Conservation (phyloP, 2,329 filamentous ascomycete genomes). For the Fusarium euwallaceae region DNA sequence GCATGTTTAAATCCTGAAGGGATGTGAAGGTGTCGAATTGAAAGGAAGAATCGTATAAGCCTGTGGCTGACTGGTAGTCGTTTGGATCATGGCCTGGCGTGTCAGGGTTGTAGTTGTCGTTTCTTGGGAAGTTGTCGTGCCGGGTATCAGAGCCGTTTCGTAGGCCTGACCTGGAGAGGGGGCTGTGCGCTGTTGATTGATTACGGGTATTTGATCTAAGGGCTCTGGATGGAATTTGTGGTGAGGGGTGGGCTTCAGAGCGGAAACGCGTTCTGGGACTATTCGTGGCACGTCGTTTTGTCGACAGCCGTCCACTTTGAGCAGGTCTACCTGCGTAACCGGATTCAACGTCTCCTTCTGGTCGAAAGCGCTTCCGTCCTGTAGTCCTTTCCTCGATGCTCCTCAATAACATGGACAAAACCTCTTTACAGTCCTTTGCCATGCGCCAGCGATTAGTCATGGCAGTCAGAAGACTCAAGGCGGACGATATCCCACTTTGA, state of each 20-base stretch:
- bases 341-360: not conserved
- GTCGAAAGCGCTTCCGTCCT: not conserved
- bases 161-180: not conserved
- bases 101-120: not conserved
- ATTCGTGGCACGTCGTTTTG: not conserved
- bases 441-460: constrained; percentile 2
- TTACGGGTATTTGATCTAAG: not conserved
- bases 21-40: not conserved
- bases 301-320: not conserved
- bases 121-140: not conserved
- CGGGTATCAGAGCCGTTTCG: not conserved
- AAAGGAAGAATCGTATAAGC: not conserved
- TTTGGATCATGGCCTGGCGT: not conserved
- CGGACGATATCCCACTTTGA: not conserved
- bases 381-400: not conserved
- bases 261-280: not conserved
- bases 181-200: not conserved
- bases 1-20: not conserved
- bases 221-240: not conserved
- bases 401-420: constrained; percentile 1
- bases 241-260: not conserved
- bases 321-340: not conserved
- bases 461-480: not conserved
- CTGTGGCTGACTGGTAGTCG: not conserved
- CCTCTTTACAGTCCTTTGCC: constrained; percentile 1